Evolutionary conservation across 164 flowering plant species (phyloP).

Genomic region (Annona squamosa): DNA sequence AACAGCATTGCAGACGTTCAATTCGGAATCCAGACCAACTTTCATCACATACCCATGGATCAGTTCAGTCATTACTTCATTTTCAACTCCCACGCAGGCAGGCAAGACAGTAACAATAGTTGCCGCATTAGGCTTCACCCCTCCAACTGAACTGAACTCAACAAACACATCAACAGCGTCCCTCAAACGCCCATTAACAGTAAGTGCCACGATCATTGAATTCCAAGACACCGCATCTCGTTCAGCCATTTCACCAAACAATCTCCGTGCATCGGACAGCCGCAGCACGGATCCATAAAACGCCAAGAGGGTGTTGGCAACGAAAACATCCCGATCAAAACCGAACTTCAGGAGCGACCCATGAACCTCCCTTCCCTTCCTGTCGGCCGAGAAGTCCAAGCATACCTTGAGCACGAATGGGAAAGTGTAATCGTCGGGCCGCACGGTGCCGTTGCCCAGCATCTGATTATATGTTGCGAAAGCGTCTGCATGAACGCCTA

Average conservation of each 20-base stretch:
- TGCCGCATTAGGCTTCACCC: conserved; percentile 33
- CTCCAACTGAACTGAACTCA: conserved; percentile 11
- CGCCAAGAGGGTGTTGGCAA: conserved; percentile 12
- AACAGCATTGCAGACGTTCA: conserved; percentile 44
- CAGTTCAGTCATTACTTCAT: conserved; percentile 4
- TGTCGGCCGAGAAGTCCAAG: neutral
- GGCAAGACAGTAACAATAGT: conserved; percentile 55
- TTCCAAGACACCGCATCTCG: conserved; percentile 17
- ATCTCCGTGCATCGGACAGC: neutral
- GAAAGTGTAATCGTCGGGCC: conserved; percentile 17
- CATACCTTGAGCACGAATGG: conserved; percentile 19
- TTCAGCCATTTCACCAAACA: conserved; percentile 17
- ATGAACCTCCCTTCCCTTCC: conserved; percentile 16
- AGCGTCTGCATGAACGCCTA: neutral
- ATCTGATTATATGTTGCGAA: conserved; percentile 7
- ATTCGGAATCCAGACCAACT: conserved; percentile 39
- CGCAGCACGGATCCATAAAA: conserved; percentile 1
- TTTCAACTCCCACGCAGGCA: conserved; percentile 16
- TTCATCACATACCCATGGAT: conserved; percentile 47
- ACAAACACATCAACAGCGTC: conserved; percentile 9
- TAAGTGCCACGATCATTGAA: conserved; percentile 7
- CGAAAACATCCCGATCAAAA: conserved; percentile 13
- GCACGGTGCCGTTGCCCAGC: neutral
- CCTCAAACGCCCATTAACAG: neutral
- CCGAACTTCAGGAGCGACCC: conserved; percentile 10